These are phyloP conservation scores for Aegilops speltoides DNA, from an alignment of 176 grass and related monocot species.

Conservation along the genomic window DNA sequence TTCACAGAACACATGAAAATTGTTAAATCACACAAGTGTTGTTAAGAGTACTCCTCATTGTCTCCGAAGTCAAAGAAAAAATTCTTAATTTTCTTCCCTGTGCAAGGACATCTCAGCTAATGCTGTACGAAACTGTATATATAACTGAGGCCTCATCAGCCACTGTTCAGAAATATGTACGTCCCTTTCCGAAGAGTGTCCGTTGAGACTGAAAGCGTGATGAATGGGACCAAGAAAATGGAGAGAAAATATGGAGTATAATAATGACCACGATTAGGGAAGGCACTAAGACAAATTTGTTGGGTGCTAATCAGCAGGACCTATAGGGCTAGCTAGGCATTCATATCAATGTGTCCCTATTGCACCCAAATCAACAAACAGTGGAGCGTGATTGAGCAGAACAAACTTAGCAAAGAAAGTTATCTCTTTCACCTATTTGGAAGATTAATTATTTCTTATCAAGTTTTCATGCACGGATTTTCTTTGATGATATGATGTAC, in stretches of 20 bases:
- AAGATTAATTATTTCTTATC: slow-evolving; percentile 4
- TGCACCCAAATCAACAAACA: slow-evolving; percentile 35
- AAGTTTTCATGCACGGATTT: slow-evolving; percentile 21
- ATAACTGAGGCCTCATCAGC: slow-evolving; percentile 30
- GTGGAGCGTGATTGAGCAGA: neutral
- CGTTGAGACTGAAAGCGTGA: slow-evolving; percentile 20
- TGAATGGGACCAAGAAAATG: slow-evolving; percentile 37
- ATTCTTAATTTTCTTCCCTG: neutral
- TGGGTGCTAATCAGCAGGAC: slow-evolving; percentile 34
- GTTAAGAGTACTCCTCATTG: slow-evolving; percentile 25
- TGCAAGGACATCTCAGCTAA: slow-evolving; percentile 49
- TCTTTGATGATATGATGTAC: slow-evolving; percentile 10
- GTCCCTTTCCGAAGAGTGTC: slow-evolving; percentile 1
- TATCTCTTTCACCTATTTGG: slow-evolving; percentile 25
- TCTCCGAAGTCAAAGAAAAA: slow-evolving; percentile 35
- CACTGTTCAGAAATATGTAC: slow-evolving; percentile 39
- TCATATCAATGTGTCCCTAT: slow-evolving; percentile 30
- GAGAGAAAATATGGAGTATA: slow-evolving; percentile 29
- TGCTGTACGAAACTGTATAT: slow-evolving; percentile 27
- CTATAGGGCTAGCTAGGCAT: slow-evolving; percentile 13
- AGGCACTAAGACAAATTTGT: slow-evolving; percentile 25
- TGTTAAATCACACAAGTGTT: slow-evolving; percentile 17
- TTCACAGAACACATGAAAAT: slow-evolving; percentile 15
- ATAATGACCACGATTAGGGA: slow-evolving; percentile 30
- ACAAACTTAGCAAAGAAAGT: slow-evolving; percentile 12